Conservation (phyloP, 305 asterid genomes). For the Solanum hybrid region DNA sequence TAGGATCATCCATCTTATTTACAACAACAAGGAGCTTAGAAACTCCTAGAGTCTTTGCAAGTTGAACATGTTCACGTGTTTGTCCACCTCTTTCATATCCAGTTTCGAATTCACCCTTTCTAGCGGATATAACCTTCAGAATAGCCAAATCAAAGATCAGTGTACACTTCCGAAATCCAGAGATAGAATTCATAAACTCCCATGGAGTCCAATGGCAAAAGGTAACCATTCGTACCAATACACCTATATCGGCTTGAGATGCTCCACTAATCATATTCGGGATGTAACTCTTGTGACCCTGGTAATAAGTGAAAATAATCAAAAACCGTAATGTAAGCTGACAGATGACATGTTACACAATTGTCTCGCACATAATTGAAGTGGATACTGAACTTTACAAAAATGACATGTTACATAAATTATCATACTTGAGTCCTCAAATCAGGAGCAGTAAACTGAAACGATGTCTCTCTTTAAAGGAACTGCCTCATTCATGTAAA, state of each 20-base stretch:
- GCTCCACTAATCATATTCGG: conserved; percentile 99
- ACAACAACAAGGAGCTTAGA: conserved; percentile 86
- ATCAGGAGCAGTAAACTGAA: background rate
- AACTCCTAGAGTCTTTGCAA: conserved; percentile 93
- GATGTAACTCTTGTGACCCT: conserved; percentile 98
- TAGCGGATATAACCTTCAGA: conserved; percentile 81
- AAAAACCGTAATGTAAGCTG: background rate
- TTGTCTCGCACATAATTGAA: background rate
- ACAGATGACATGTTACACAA: background rate
- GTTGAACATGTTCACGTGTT: conserved; percentile 97
- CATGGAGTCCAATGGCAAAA: background rate
- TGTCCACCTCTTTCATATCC: conserved; percentile 99
- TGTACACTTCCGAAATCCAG: background rate
- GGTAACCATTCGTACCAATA: conserved; percentile 41
- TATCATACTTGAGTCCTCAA: background rate
- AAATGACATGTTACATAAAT: background rate
- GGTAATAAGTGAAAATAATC: background rate
- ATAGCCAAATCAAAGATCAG: background rate
- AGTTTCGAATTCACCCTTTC: conserved; percentile 95
- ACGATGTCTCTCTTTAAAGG: background rate
- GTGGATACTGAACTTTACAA: background rate
- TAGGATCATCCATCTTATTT: conserved; percentile 98
- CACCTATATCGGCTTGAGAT: conserved; percentile 97
- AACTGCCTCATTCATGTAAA: background rate
- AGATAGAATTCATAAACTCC: background rate